Percentiles rank a stretch among this genome's conserved stretches.
Conservation (phyloP, 2,329 filamentous ascomycete genomes). For the Exserohilum turcica region DNA sequence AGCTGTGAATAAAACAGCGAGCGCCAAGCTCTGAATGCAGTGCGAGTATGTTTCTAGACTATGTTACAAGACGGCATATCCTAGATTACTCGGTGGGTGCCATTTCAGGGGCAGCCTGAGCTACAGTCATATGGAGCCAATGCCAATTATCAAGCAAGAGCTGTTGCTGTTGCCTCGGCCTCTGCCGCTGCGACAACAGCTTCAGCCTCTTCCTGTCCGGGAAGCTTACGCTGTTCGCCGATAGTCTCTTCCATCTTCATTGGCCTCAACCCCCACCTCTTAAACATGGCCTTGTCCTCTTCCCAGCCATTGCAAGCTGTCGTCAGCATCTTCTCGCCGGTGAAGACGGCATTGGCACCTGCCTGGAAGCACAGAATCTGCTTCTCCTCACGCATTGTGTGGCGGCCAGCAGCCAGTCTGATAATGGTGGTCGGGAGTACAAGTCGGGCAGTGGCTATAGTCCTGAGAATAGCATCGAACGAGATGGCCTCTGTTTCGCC, state of each 20-base stretch:
- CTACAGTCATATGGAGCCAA: neutral
- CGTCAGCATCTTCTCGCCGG: slow-evolving; percentile 93
- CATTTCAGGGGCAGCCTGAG: too few relatives aligned
- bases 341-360: slow-evolving; percentile 93
- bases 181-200: slow-evolving; percentile 17
- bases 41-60: neutral
- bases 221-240: slow-evolving; percentile 34
- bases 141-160: slow-evolving; percentile 1
- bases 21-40: slow-evolving; percentile 5
- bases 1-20: neutral
- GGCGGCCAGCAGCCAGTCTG: slow-evolving; percentile 81
- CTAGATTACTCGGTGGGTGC: neutral
- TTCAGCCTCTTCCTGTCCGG: slow-evolving; percentile 17
- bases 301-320: slow-evolving; percentile 92
- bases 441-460: slow-evolving; percentile 80
- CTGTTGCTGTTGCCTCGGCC: slow-evolving; percentile 11
- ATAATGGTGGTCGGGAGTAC: slow-evolving; percentile 87
- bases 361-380: slow-evolving; percentile 89
- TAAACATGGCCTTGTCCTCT: slow-evolving; percentile 83
- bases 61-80: neutral
- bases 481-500: slow-evolving; percentile 73
- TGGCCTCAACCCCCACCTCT: slow-evolving; percentile 77
- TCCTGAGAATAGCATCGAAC: slow-evolving; percentile 79
- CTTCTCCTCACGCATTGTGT: slow-evolving; percentile 84
- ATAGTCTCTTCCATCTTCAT: slow-evolving; percentile 61